These are phyloP conservation scores for Calvatia gigantea DNA, from an alignment of 768 basidiomycete species.

Conservation along the genomic window DNA sequence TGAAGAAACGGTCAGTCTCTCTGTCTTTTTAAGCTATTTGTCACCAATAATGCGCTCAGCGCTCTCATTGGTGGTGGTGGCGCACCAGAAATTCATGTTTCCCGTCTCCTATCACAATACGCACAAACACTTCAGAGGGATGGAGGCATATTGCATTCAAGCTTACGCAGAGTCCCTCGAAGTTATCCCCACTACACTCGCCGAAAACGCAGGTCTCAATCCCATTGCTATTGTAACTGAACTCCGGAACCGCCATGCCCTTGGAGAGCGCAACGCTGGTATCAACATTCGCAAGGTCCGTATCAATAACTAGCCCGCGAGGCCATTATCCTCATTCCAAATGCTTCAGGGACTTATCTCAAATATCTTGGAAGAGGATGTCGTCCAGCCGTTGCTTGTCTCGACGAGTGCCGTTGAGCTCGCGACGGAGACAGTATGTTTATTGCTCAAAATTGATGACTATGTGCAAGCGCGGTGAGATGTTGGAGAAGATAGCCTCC, in stretches of 20 bases:
- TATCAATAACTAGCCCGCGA: conserved; percentile 2
- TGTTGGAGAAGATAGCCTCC: background rate
- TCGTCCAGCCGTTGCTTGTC: conserved; percentile 93
- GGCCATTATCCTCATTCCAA: background rate
- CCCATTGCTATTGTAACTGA: conserved; percentile 99
- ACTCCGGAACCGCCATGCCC: conserved; percentile 92
- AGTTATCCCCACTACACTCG: conserved; percentile 95
- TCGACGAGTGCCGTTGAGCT: conserved; percentile 94
- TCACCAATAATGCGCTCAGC: conserved; percentile 27
- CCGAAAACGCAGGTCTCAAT: conserved; percentile 97
- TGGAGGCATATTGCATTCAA: conserved; percentile 99
- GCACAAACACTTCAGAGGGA: conserved; percentile 92
- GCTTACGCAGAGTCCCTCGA: conserved; percentile 97
- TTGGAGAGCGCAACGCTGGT: conserved; percentile 91
- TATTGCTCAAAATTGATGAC: conserved; percentile 94
- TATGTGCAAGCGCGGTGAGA: conserved; percentile 75
- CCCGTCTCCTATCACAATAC: conserved; percentile 84
- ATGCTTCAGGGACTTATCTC: conserved; percentile 81
- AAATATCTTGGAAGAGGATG: conserved; percentile 96
- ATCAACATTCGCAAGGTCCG: conserved; percentile 96
- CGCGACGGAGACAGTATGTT: conserved; percentile 95
- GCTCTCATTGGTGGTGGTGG: conserved; percentile 96
- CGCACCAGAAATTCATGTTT: conserved; percentile 97
- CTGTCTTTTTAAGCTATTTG: background rate
- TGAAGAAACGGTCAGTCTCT: conserved; percentile 84